Evolutionary conservation across 148 eudicot genomes (phyloP).

Genomic region (Vaccinium myrtillus): DNA sequence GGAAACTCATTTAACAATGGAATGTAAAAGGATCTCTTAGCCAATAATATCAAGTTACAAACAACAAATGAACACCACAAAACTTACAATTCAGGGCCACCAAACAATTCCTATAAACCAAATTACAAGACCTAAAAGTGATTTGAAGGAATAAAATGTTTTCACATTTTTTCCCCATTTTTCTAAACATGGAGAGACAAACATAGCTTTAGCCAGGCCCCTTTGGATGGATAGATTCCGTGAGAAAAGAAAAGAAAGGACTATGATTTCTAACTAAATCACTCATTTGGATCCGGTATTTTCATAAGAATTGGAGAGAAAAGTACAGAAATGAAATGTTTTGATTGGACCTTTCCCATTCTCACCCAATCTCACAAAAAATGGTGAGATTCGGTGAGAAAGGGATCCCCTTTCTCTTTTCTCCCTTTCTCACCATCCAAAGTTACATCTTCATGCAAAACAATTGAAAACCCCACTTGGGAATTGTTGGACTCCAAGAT

Average conservation of each 20-base stretch:
- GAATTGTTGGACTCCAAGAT: constrained; percentile 4
- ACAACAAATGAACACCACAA: neutral
- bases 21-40: neutral
- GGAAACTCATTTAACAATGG: neutral
- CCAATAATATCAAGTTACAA: neutral
- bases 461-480: neutral
- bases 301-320: no score
- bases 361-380: no score
- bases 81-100: neutral
- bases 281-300: no score
- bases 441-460: neutral
- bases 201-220: neutral
- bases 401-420: no score
- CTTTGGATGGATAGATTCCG: no score
- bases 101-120: neutral
- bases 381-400: no score
- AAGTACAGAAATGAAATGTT: no score
- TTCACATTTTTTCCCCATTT: neutral
- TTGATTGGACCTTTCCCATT: no score
- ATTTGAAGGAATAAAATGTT: neutral
- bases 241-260: no score
- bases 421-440: neutral
- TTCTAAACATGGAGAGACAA: neutral
- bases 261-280: no score
- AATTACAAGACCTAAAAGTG: neutral